Percentiles rank a stretch among this genome's conserved stretches.
These are phyloP conservation scores for Alternaria postmessia DNA, from an alignment of 2,329 filamentous ascomycete genomes.

Conservation along the genomic window DNA sequence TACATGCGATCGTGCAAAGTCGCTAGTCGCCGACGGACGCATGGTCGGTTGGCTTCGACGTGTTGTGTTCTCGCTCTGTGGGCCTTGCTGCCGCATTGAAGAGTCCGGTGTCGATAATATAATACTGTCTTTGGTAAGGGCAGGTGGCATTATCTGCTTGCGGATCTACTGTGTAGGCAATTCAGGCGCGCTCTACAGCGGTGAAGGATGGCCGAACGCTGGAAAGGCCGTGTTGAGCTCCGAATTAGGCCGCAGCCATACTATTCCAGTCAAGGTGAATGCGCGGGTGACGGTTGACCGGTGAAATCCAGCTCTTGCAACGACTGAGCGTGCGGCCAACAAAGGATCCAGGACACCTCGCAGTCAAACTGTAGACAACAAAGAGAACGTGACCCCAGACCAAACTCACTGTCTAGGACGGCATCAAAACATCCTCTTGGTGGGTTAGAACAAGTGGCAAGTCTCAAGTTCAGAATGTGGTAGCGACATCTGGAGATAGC, in stretches of 20 bases:
- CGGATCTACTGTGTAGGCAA: not conserved
- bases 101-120: not conserved
- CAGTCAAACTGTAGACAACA: not conserved
- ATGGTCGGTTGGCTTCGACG: not conserved
- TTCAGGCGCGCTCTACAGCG: not conserved
- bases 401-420: not conserved
- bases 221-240: not conserved
- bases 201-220: not conserved
- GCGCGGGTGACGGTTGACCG: no score
- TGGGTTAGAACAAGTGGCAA: not conserved
- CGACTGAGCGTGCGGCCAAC: not conserved
- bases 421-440: not conserved
- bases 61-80: not conserved
- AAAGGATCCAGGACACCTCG: not conserved
- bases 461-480: not conserved
- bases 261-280: no score
- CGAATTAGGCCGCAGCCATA: not conserved
- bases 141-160: not conserved
- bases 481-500: not conserved
- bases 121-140: not conserved
- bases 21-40: not conserved
- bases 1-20: constrained; percentile 24
- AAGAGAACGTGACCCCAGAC: not conserved
- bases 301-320: not conserved
- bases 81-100: not conserved